Base-by-base conservation (phyloP, 2,329 filamentous ascomycete species). In the Aureobasidium namibiae region DNA sequence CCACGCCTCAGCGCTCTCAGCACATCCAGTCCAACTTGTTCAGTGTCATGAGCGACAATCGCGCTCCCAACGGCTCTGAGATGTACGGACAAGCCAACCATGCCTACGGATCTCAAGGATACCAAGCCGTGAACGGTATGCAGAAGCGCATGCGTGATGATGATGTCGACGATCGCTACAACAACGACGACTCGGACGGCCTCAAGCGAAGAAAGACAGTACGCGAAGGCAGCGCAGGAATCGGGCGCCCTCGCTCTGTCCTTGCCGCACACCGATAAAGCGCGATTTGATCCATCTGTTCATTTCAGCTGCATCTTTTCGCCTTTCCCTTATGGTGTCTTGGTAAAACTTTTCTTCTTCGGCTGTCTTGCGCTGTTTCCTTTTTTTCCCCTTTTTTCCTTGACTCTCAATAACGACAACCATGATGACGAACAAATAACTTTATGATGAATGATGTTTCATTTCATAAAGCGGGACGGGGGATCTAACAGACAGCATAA, bases 41-140 rank as follows among this genome's bases (percentile, higher is more conserved):
- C 79, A 95, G 86, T 72, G 87, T 95, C 63, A 91, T 95, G 76
- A 92, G 87, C 71, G 90, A 89, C 69, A 88, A 90, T 61, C 83
- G 89, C 26, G 73, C 83, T 11, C 76, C 82, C 18, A 90, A 89
- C 65, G 87, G 87, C n/a, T 80, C 79, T 31, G 74, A 83, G 13
- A 64, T 68, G n/a, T 69, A 70, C 36, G 75, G 80, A 21, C 81
- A 81, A 52, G 89, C 95, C 65, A 66, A 65, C 10, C 69, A 69
- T 48, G 68, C 67, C 45, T 61, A 63, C 3, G 67, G 69, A 41
- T 82, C 86, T 7, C 80, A 88, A 24, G 82, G 82, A 10, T 90
- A 92, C 64, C 78, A 83, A 16, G 75, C 82, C 6, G 84, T 86
- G 60, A 61, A 59, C 18, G 54, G 56, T 38, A 59, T 67, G 41